Evolutionary conservation across 179 eudicot species (phyloP), one percentile per base, ranked within the genome.

Genomic region (Beta macrorhiza): DNA sequence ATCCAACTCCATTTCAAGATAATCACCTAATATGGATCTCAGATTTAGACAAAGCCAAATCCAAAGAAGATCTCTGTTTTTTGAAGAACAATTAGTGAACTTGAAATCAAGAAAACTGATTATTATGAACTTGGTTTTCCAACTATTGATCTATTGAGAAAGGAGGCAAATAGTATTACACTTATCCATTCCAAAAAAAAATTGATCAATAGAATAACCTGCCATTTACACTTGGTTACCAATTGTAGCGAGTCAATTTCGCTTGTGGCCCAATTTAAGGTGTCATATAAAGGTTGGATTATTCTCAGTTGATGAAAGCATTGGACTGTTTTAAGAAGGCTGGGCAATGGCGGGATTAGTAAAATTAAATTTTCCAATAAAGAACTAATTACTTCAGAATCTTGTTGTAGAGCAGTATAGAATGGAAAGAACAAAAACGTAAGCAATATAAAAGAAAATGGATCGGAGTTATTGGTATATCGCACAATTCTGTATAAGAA

Each of bases 51-150:
- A 56, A 17, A 78, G 64, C 49, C 29, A n/a, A 37, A 37, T 37
- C 32, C 32, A 29, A 73, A 74, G 16, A 74, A 37, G 67, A 74
- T 76, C 53, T 74, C 37, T 16, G 65, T 68, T 72, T 55, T 55
- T 16, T 78, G 19, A 6, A 53, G 12, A 67, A 68, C 7, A 67
- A 32, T 37, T 42, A 67, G 58, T 77, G 47, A 15, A 58, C 6
- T 47, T 44, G 56, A 22, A 44, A 65, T 52, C 37, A 22, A 6
- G 77, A 37, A 62, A 78, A 65, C 16, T 49, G 49, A 45, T 55
- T n/a, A 37, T 22, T 42, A 75, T n/a, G 72, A 47, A 58, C 6
- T 75, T 29, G 61, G 37, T 17, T 45, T 78, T 61, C 22, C 15
- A 29, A 49, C 22, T 32, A 51, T 59, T 22, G 63, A 45, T 14